phyloP scores from a whole-genome alignment of 257 asterid species.

The Solanum chilense region DNA sequence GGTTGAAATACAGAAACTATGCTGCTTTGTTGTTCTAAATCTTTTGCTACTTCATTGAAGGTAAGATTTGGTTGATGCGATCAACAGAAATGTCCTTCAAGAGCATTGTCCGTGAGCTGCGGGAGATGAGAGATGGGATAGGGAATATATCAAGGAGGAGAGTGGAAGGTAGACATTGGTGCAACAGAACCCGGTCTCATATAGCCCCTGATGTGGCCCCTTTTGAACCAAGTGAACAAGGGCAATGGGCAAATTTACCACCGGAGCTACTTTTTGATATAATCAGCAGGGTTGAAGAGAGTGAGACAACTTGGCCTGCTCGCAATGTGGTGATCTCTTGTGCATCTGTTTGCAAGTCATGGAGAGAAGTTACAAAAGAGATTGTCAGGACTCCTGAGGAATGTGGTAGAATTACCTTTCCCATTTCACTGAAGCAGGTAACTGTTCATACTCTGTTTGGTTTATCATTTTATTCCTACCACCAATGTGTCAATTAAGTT shows the following conservation, averaged over 20 bases:
- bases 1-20: not conserved
- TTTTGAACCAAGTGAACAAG: slow-evolving; percentile 50
- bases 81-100: slow-evolving; percentile 58
- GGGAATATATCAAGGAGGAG: slow-evolving; percentile 65
- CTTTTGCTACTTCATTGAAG: not conserved
- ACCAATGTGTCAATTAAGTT: not conserved
- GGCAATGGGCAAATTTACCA: slow-evolving; percentile 84
- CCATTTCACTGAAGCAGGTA: slow-evolving; percentile 65
- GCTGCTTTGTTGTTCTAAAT: not conserved
- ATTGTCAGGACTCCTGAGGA: slow-evolving; percentile 68
- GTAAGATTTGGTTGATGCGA: slow-evolving; percentile 6
- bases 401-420: not conserved
- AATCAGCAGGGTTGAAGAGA: slow-evolving; percentile 71
- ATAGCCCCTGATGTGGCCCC: slow-evolving; percentile 64
- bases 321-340: slow-evolving; percentile 69
- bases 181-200: slow-evolving; percentile 46
- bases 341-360: slow-evolving; percentile 82
- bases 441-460: not conserved
- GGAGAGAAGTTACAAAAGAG: slow-evolving; percentile 88
- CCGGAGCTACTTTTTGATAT: slow-evolving; percentile 81
- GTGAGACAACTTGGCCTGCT: slow-evolving; percentile 85
- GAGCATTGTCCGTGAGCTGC: slow-evolving; percentile 66
- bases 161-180: slow-evolving; percentile 56
- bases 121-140: slow-evolving; percentile 73
- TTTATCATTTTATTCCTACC: not conserved